phyloP scores from a whole-genome alignment of 352 stramenopile species.

The Peronosclerospora sorghi region DNA sequence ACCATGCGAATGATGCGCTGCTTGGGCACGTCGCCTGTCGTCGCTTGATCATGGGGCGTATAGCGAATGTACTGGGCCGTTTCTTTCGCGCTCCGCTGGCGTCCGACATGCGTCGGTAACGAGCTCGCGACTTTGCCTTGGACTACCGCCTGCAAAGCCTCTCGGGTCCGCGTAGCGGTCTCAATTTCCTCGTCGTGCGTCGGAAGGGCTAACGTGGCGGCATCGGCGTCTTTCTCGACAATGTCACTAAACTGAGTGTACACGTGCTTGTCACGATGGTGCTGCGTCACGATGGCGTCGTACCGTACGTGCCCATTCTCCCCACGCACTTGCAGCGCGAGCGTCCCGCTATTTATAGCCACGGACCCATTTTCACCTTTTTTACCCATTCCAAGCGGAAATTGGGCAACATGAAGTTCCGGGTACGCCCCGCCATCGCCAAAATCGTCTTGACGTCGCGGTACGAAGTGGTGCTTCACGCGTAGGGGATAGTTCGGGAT shows the following conservation, averaged over 20 bases:
- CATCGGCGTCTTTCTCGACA: slow-evolving; percentile 82
- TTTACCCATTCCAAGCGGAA: slow-evolving; percentile 92
- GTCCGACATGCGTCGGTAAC: slow-evolving; percentile 45
- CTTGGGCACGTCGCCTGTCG: slow-evolving; percentile 36
- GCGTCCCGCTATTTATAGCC: slow-evolving; percentile 23
- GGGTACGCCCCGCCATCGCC: slow-evolving; percentile 96
- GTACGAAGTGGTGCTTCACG: slow-evolving; percentile 45
- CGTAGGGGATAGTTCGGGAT: slow-evolving; percentile 52
- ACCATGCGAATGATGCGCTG: slow-evolving; percentile 99
- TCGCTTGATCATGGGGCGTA: slow-evolving; percentile 74
- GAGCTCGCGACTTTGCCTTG: slow-evolving; percentile 87
- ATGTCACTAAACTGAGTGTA: slow-evolving; percentile 92
- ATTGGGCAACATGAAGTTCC: slow-evolving; percentile 97
- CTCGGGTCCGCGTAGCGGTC: slow-evolving; percentile 53
- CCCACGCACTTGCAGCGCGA: slow-evolving; percentile 91
- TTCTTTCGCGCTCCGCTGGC: slow-evolving; percentile 88
- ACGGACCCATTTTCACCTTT: slow-evolving; percentile 44
- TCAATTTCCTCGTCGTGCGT: slow-evolving; percentile 55
- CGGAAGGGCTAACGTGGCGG: slow-evolving; percentile 32
- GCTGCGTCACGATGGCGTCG: slow-evolving; percentile 95
- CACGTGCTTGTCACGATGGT: slow-evolving; percentile 91
- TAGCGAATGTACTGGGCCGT: slow-evolving; percentile 76
- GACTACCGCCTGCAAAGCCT: slow-evolving; percentile 87
- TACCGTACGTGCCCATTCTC: slow-evolving; percentile 84
- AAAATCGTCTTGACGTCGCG: slow-evolving; percentile 83